Conservation (phyloP, 208 protist genomes). For the Leishmania amazonensis region DNA sequence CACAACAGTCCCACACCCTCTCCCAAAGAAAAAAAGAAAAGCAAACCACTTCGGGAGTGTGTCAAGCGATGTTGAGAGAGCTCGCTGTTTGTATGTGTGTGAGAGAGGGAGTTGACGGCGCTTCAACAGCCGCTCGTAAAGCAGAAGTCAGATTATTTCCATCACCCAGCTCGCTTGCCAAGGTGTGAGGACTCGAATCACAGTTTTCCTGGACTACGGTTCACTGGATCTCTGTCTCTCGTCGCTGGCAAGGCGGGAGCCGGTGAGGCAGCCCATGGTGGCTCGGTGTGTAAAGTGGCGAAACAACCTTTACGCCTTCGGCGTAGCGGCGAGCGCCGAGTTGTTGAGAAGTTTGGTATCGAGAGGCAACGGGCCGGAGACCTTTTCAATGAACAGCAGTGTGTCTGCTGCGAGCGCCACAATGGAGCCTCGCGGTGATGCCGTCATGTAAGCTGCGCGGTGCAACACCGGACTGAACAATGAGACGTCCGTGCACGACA, state of each 20-base stretch:
- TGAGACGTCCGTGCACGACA: slow-evolving; percentile 50
- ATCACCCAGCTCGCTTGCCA: not conserved
- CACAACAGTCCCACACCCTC: not conserved
- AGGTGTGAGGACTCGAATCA: not conserved
- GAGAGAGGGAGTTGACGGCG: not conserved
- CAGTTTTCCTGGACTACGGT: not conserved
- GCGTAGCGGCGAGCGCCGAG: slow-evolving; percentile 8
- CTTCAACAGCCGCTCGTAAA: not conserved
- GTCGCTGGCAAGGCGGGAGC: not conserved
- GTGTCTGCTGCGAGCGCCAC: slow-evolving; percentile 43
- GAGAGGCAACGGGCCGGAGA: slow-evolving; percentile 17
- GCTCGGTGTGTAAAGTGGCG: not conserved
- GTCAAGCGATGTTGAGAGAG: not conserved
- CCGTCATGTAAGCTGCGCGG: slow-evolving; percentile 34
- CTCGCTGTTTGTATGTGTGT: not conserved
- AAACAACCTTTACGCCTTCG: not conserved
- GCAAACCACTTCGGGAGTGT: not conserved
- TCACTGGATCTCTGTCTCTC: not conserved
- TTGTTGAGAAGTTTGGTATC: slow-evolving; percentile 15
- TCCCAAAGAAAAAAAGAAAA: not conserved
- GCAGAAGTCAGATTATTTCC: not conserved
- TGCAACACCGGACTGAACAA: slow-evolving; percentile 68
- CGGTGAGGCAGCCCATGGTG: not conserved
- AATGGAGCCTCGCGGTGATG: slow-evolving; percentile 43
- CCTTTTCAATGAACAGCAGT: slow-evolving; percentile 42